Conservation (phyloP, 2,329 filamentous ascomycete genomes). For the Talaromyces rugulosus region DNA sequence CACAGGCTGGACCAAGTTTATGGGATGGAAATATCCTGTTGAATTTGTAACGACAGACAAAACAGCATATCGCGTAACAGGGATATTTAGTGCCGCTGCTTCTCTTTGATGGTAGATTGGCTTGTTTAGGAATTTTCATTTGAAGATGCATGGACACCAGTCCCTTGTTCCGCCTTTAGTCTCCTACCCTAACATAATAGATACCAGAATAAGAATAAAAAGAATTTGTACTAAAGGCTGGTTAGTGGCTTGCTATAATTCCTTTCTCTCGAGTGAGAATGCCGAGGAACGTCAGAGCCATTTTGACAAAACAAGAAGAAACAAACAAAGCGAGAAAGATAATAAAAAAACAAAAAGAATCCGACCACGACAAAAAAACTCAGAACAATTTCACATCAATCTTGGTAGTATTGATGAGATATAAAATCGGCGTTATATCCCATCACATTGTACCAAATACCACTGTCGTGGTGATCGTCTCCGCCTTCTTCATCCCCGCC, state of each 20-base stretch:
- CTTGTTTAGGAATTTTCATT: not conserved
- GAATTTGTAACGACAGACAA: slow-evolving; percentile 64
- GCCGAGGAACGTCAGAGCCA: not conserved
- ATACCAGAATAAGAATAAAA: not conserved
- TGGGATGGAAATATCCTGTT: slow-evolving; percentile 89
- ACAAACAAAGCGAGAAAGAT: not conserved
- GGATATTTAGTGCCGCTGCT: slow-evolving; percentile 55
- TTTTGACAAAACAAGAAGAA: not conserved
- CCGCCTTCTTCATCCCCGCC: not conserved
- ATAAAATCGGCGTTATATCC: not conserved
- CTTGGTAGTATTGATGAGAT: not conserved
- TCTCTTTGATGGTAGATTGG: slow-evolving; percentile 1
- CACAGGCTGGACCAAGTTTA: slow-evolving; percentile 84
- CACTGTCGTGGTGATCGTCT: not conserved
- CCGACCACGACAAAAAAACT: not conserved
- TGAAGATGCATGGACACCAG: not conserved
- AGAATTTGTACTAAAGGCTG: not conserved
- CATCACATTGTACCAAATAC: not conserved
- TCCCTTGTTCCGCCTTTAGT: not conserved
- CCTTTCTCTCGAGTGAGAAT: not conserved
- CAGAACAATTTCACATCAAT: not conserved
- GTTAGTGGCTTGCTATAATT: not conserved
- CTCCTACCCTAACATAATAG: not conserved
- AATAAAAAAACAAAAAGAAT: not conserved
- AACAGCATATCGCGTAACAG: slow-evolving; percentile 58